Percentiles rank a stretch among this genome's conserved stretches.
Conservation (phyloP, 495 filamentous ascomycete species). For the Aspergillus mulundensis region DNA sequence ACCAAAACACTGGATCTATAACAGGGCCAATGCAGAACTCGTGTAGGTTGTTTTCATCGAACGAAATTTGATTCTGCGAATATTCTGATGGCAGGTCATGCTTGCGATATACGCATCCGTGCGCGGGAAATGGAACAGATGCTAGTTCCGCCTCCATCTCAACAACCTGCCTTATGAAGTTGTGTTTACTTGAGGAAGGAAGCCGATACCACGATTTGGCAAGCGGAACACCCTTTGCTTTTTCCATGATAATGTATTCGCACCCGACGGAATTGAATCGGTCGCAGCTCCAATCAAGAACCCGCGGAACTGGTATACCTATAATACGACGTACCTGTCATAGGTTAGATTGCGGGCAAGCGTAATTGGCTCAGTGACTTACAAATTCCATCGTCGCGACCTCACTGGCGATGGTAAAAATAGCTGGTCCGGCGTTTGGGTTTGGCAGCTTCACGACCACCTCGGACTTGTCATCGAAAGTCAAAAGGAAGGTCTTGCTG, state of each 20-base stretch:
- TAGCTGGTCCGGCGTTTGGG: neutral
- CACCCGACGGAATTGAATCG: neutral
- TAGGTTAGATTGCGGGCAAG: neutral
- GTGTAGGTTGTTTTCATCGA: neutral
- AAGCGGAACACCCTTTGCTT: neutral
- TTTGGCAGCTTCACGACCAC: neutral
- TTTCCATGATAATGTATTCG: constrained; percentile 10
- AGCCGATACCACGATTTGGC: neutral
- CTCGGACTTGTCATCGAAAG: neutral
- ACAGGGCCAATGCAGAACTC: constrained; percentile 8
- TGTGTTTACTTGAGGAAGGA: neutral
- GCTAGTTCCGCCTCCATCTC: neutral
- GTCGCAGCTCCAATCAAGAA: constrained; percentile 1
- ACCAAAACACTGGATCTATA: constrained; percentile 5
- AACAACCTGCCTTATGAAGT: constrained; percentile 1
- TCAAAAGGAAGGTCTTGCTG: neutral
- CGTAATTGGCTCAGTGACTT: neutral
- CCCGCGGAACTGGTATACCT: neutral
- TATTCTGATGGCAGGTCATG: neutral
- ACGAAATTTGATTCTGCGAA: neutral
- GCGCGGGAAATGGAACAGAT: neutral
- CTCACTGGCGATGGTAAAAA: constrained; percentile 1
- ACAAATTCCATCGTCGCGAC: constrained; percentile 7
- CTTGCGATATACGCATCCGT: constrained; percentile 5
- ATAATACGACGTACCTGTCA: too few relatives aligned